Conservation (phyloP, 441 rosid genomes). For the Flueggea neowawraea region DNA sequence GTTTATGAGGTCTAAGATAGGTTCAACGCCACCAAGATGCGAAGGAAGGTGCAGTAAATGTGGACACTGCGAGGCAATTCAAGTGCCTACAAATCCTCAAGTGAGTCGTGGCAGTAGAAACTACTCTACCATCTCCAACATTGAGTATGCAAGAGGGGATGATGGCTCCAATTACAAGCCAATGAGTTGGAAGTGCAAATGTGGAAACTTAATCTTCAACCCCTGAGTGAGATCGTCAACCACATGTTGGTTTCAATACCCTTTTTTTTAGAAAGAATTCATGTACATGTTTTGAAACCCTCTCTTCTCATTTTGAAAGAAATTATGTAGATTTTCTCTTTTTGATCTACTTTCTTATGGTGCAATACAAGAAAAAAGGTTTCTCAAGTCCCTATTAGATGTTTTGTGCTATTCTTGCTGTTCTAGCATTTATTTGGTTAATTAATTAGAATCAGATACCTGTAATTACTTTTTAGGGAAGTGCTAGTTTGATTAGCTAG, state of each 20-base stretch:
- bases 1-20: slow-evolving; percentile 24
- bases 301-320: no score
- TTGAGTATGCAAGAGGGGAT: slow-evolving; percentile 27
- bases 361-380: no score
- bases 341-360: no score
- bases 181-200: slow-evolving; percentile 36
- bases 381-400: no score
- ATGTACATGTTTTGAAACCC: no score
- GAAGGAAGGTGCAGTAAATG: slow-evolving; percentile 27
- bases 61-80: slow-evolving; percentile 30
- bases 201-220: slow-evolving; percentile 30
- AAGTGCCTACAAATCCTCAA: slow-evolving; percentile 32
- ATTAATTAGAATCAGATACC: no score
- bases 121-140: not conserved
- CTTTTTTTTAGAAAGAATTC: no score
- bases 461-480: no score
- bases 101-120: slow-evolving; percentile 9
- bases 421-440: no score
- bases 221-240: slow-evolving; percentile 2
- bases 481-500: no score
- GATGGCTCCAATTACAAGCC: slow-evolving; percentile 29
- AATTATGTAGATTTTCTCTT: no score
- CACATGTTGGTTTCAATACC: not conserved
- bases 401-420: no score
- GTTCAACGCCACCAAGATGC: slow-evolving; percentile 30